Evolutionary conservation across 2,329 filamentous ascomycete genomes (phyloP), one percentile per base, ranked within the genome.

Genomic region (Neophaeococcomyces aloes): DNA sequence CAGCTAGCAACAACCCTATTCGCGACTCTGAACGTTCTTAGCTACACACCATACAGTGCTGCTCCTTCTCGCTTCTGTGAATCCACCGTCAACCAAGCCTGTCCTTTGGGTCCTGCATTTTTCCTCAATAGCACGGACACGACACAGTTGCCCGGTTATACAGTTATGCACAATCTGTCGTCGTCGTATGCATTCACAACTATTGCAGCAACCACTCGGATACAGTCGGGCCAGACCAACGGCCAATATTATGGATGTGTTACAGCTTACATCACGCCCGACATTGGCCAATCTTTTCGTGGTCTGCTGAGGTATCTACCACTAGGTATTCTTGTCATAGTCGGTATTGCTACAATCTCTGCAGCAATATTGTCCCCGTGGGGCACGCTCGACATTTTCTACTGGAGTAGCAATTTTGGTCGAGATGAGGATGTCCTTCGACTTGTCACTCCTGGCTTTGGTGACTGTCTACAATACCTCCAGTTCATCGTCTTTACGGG

Each of bases 371-470:
- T 79, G 59, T 95, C 88, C 58, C 91, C 91, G 0, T 98, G 91
- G 89, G 91, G 91, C 15, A 85, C 86, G 1, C 78, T 78, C 6
- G 84, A 98, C 59, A 73, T 89, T 15, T 96, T 96, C 61, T 81
- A 85, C 53, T 98, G 89, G 87, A 87, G 86, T n/a, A 93, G 86
- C 58, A 98, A 98, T 60, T 96, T 94, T 60, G 91, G 91, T 29
- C 79, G 89, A 54, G 91, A 98, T 56, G 84, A 86, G 48, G 91
- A 98, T 65, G 70, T 95, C 52, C 71, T 98, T 42, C 80, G 91
- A 44, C 71, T 98, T 37, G 86, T 98, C 27, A 98, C 91, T 0
- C 91, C 91, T 4, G 91, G 91, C 1, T 96, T 98, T 60, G 87
- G 86, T 5, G 91, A 98, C 60, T 98, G 91, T 58, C 71, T 98